Evolutionary conservation across 2,329 filamentous ascomycete species (phyloP).

Genomic region (Ceratocystis ficicola): DNA sequence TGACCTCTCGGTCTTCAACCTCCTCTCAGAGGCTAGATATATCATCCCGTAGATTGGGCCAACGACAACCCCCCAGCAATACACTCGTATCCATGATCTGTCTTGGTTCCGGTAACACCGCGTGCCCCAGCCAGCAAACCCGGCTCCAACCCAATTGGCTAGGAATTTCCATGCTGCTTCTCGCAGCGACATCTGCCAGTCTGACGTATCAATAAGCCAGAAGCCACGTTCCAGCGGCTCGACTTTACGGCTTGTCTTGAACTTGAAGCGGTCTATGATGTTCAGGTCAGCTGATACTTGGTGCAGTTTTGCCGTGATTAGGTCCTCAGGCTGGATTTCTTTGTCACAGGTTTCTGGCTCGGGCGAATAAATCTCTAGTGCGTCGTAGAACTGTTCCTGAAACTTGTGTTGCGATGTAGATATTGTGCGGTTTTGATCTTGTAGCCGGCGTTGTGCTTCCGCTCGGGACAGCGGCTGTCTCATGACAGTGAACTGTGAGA

Average conservation of each 20-base stretch:
- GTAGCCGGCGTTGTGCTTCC: constrained; percentile 27
- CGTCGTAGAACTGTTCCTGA: constrained; percentile 26
- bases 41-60: constrained; percentile 63
- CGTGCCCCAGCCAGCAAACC: constrained; percentile 55
- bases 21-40: constrained; percentile 57
- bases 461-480: constrained; percentile 24
- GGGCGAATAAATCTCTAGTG: constrained; percentile 42
- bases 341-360: constrained; percentile 38
- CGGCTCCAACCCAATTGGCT: constrained; percentile 45
- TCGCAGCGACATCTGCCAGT: constrained; percentile 41
- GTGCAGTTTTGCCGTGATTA: constrained; percentile 45
- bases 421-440: constrained; percentile 13
- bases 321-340: constrained; percentile 36
- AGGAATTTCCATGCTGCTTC: constrained; percentile 51
- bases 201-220: constrained; percentile 53
- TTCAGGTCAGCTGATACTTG: constrained; percentile 43
- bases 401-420: constrained; percentile 22
- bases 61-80: constrained; percentile 65
- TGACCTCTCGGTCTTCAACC: constrained; percentile 44
- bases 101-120: constrained; percentile 42
- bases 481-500: background rate
- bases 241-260: background rate
- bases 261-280: constrained; percentile 38
- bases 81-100: constrained; percentile 45
- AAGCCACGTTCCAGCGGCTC: constrained; percentile 58